Evolutionary conservation across 441 rosid genomes (phyloP).

Genomic region (Jatropha podagrica): DNA sequence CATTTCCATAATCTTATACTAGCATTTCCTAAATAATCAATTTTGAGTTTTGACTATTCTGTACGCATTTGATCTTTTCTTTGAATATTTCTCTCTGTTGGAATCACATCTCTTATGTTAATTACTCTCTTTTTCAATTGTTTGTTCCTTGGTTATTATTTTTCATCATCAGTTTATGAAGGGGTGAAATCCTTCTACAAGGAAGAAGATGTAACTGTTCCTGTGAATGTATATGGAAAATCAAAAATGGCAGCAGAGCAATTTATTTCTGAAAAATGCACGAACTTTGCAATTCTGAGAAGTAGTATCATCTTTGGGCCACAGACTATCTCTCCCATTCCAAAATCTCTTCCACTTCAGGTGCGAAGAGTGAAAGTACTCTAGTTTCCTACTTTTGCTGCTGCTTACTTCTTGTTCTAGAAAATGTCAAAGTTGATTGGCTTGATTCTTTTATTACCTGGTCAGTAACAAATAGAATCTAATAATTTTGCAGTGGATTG

Average conservation of each 20-base stretch:
- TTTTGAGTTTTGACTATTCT: neutral
- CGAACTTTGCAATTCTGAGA: slow-evolving; percentile 69
- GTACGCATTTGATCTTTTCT: neutral
- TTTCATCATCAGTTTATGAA: slow-evolving; percentile 53
- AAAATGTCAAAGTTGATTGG: neutral
- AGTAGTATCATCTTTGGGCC: slow-evolving; percentile 90
- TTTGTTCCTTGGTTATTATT: neutral
- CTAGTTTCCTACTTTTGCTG: neutral
- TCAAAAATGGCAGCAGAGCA: slow-evolving; percentile 85
- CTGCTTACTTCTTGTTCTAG: neutral
- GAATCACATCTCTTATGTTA: neutral
- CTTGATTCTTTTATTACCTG: neutral
- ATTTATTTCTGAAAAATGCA: slow-evolving; percentile 53
- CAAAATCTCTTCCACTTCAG: slow-evolving; percentile 89
- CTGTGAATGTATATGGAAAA: slow-evolving; percentile 83
- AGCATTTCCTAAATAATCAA: neutral
- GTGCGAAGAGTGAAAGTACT: slow-evolving; percentile 27
- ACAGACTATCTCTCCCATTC: slow-evolving; percentile 76
- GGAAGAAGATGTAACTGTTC: slow-evolving; percentile 75
- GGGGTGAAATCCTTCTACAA: slow-evolving; percentile 81
- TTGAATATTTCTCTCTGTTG: neutral
- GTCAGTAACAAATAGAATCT: slow-evolving; percentile 4
- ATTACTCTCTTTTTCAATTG: neutral
- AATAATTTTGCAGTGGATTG: slow-evolving; percentile 68
- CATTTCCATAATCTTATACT: neutral